Percentiles rank a stretch among this genome's conserved stretches.
Conservation (phyloP, 768 basidiomycete genomes). For the Suillus plorans region DNA sequence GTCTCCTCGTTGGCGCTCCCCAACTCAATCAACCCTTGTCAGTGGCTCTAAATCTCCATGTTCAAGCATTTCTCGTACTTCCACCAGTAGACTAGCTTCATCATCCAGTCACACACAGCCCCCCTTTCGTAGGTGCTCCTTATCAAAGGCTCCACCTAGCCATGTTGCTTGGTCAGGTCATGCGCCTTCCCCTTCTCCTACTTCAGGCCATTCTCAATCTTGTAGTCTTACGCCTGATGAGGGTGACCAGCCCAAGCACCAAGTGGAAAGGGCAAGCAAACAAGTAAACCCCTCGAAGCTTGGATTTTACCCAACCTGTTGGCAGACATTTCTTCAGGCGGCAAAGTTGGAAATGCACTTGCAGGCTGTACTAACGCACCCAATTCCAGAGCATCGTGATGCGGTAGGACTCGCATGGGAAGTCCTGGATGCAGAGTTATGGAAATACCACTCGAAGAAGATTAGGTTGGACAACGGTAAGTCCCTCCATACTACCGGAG, state of each 20-base stretch:
- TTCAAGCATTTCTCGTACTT: neutral
- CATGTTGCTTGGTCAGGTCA: neutral
- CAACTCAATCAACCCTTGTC: neutral
- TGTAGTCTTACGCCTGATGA: neutral
- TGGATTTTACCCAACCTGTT: neutral
- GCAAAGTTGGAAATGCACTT: neutral
- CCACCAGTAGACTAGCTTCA: neutral
- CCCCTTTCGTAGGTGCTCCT: neutral
- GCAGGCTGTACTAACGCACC: neutral
- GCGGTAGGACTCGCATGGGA: neutral
- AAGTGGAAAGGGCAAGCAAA: neutral
- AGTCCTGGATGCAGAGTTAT: neutral
- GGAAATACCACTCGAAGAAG: neutral
- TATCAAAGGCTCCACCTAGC: neutral
- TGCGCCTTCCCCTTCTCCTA: neutral
- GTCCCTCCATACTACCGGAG: neutral
- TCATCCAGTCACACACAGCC: neutral
- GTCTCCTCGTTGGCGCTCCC: neutral
- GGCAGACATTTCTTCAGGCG: neutral
- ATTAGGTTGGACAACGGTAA: neutral
- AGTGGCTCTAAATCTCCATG: neutral
- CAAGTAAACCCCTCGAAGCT: neutral
- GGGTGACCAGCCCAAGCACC: neutral
- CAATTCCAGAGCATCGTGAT: neutral
- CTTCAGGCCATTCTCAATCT: neutral